A percentile compares a stretch with the other conserved stretches of the same genome.
These are phyloP conservation scores for Globisporangium paddicum DNA, from an alignment of 352 stramenopile genomes.

Conservation along the genomic window DNA sequence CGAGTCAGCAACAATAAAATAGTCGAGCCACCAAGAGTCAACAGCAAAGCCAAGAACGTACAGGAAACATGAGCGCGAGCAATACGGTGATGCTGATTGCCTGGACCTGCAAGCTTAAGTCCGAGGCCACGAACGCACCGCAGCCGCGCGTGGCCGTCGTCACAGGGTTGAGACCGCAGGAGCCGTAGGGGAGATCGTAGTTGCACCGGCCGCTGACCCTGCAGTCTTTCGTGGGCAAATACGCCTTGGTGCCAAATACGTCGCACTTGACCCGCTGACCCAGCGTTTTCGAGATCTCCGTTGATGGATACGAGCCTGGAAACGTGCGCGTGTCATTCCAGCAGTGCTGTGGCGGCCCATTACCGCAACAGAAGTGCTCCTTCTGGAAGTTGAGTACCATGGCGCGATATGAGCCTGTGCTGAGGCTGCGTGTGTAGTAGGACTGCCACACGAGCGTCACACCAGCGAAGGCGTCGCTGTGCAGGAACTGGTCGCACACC, in stretches of 20 bases:
- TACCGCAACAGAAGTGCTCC: slow-evolving; percentile 67
- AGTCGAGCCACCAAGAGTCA: too few relatives aligned
- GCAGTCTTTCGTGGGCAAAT: slow-evolving; percentile 52
- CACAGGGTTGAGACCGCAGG: slow-evolving; percentile 53
- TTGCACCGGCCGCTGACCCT: slow-evolving; percentile 26
- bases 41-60: slow-evolving; percentile 15
- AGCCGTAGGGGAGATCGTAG: slow-evolving; percentile 63
- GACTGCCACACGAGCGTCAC: slow-evolving; percentile 67
- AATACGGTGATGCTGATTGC: slow-evolving; percentile 37
- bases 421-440: slow-evolving; percentile 55
- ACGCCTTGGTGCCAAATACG: slow-evolving; percentile 16
- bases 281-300: slow-evolving; percentile 20
- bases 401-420: slow-evolving; percentile 35
- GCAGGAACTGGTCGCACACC: slow-evolving; percentile 45
- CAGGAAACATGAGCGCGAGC: slow-evolving; percentile 40
- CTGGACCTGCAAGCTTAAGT: slow-evolving; percentile 37
- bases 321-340: slow-evolving; percentile 38
- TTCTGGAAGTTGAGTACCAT: slow-evolving; percentile 60
- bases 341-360: slow-evolving; percentile 50
- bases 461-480: slow-evolving; percentile 56
- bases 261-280: slow-evolving; percentile 30
- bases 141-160: slow-evolving; percentile 45
- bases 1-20: background rate
- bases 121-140: slow-evolving; percentile 36
- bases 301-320: slow-evolving; percentile 33